Conservation (phyloP, 2,329 filamentous ascomycete species). For the Colletotrichum coccodes region DNA sequence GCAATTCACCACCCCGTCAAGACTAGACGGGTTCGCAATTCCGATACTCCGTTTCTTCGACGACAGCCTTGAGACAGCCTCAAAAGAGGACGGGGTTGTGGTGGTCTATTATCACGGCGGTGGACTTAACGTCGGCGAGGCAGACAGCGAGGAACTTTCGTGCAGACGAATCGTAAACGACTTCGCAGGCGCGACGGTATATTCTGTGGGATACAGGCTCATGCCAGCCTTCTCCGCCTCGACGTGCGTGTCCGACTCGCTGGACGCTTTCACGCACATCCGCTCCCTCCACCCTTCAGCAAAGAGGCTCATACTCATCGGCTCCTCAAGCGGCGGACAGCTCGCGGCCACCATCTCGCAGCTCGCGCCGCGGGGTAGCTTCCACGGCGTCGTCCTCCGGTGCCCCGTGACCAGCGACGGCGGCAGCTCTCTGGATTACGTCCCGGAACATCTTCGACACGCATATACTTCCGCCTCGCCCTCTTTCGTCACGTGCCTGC, state of each 20-base stretch:
- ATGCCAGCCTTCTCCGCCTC: constrained; percentile 51
- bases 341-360: constrained; percentile 57
- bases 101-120: constrained; percentile 61
- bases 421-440: constrained; percentile 45
- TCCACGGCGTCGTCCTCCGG: constrained; percentile 56
- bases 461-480: constrained; percentile 52
- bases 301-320: constrained; percentile 47
- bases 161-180: constrained; percentile 53
- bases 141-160: constrained; percentile 59
- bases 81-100: constrained; percentile 36
- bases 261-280: constrained; percentile 47
- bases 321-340: constrained; percentile 60
- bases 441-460: constrained; percentile 47
- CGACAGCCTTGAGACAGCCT: neutral
- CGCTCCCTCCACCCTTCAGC: constrained; percentile 18
- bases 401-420: constrained; percentile 60
- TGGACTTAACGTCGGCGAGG: constrained; percentile 57
- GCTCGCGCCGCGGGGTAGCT: constrained; percentile 34
- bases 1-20: constrained; percentile 44
- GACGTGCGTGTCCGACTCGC: constrained; percentile 53
- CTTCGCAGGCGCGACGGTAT: constrained; percentile 45
- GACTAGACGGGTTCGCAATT: constrained; percentile 44
- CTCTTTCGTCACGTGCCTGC: constrained; percentile 48
- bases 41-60: constrained; percentile 42
- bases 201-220: constrained; percentile 58